phyloP scores from a whole-genome alignment of 495 filamentous ascomycete genomes.

The Bombardia bombarda region DNA sequence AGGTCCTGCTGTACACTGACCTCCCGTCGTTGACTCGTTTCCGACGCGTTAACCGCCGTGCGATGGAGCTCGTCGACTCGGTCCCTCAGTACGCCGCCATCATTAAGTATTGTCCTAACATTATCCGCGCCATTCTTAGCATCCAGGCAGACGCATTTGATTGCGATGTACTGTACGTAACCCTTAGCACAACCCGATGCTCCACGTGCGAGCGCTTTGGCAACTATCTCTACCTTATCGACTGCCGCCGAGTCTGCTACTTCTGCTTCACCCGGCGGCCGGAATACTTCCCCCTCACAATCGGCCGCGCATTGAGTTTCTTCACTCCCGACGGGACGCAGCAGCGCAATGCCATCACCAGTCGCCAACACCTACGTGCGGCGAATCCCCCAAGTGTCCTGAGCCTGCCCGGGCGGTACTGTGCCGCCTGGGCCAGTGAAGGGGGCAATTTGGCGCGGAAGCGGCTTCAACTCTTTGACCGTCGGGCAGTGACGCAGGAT shows the following conservation, averaged over 20 bases:
- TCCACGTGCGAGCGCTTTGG: background rate
- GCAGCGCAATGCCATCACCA: no score
- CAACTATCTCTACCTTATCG: conserved; percentile 1
- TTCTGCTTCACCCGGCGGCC: background rate
- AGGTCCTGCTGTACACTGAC: conserved; percentile 12
- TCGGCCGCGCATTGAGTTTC: no score
- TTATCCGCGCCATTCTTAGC: background rate
- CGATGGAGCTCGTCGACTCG: conserved; percentile 15
- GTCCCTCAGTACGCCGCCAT: conserved; percentile 9
- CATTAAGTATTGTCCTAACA: background rate
- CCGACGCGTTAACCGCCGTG: conserved; percentile 19
- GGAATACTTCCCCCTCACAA: background rate
- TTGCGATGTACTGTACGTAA: background rate
- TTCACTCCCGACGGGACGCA: no score
- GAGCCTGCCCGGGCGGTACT: no score
- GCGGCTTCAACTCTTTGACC: no score
- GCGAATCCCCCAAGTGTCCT: no score
- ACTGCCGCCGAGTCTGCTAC: background rate
- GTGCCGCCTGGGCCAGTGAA: no score
- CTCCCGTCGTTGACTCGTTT: conserved; percentile 13
- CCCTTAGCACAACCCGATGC: background rate
- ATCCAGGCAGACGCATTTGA: background rate
- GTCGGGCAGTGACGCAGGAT: no score
- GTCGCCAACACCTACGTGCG: no score
- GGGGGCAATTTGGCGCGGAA: no score